These are phyloP conservation scores for Trapa incisa DNA, from an alignment of 345 rosid species.

Conservation along the genomic window DNA sequence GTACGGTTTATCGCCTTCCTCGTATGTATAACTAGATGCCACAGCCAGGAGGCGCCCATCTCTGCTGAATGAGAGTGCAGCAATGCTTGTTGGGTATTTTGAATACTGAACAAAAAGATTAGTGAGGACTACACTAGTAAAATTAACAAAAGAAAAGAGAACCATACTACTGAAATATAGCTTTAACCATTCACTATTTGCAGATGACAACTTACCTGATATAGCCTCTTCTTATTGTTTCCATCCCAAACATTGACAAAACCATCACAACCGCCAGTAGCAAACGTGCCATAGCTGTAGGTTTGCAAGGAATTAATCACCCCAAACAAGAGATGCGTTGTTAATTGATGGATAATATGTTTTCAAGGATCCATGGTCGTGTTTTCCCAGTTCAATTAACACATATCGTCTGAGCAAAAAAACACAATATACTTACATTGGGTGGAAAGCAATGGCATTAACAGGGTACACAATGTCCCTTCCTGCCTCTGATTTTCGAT, in stretches of 20 bases:
- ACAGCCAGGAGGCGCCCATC: conserved; percentile 94
- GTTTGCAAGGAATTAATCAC: conserved; percentile 6
- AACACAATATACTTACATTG: conserved; percentile 52
- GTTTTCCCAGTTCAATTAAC: neutral
- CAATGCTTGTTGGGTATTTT: conserved; percentile 78
- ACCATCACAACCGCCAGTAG: conserved; percentile 98
- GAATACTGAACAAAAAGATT: conserved; percentile 47
- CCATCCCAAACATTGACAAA: conserved; percentile 97
- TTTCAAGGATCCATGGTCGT: neutral
- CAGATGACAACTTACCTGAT: conserved; percentile 44
- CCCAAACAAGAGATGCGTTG: neutral
- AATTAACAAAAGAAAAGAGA: neutral
- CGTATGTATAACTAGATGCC: conserved; percentile 92
- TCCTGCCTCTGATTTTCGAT: conserved; percentile 95
- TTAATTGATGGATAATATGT: neutral
- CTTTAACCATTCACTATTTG: too few relatives aligned
- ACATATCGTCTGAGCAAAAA: neutral
- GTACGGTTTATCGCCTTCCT: conserved; percentile 95
- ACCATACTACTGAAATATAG: conserved; percentile 1
- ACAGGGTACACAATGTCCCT: conserved; percentile 91
- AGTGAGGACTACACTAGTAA: neutral
- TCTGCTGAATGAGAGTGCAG: conserved; percentile 91
- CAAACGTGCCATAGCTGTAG: conserved; percentile 95
- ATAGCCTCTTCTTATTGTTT: conserved; percentile 94
- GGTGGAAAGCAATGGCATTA: conserved; percentile 93